Conservation (phyloP, 805 yeast species). For the Wickerhamiella qilinensis region DNA sequence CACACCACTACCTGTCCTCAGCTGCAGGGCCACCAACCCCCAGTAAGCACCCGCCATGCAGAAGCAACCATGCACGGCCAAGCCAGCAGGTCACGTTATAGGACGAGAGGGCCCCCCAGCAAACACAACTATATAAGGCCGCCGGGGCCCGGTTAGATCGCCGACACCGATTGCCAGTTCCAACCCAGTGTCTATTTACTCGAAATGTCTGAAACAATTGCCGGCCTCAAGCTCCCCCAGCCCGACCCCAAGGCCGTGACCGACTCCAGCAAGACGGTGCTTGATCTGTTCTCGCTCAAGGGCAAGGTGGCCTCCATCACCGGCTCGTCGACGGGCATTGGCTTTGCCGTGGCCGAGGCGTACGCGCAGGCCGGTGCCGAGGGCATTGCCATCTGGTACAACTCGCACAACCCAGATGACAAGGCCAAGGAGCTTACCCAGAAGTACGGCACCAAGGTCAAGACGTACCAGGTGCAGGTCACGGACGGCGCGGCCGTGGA, state of each 20-base stretch:
- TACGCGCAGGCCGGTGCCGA: slow-evolving; percentile 82
- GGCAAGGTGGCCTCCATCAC: slow-evolving; percentile 75
- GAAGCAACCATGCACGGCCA: too few relatives aligned
- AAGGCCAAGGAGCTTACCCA: slow-evolving; percentile 38
- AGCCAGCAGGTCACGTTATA: too few relatives aligned
- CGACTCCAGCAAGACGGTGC: slow-evolving; percentile 9
- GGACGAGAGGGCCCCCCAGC: too few relatives aligned
- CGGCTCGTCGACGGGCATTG: slow-evolving; percentile 80
- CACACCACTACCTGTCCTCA: too few relatives aligned
- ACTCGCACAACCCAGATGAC: slow-evolving; percentile 42
- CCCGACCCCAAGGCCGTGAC: slow-evolving; percentile 11
- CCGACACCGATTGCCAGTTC: too few relatives aligned
- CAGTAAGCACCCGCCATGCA: too few relatives aligned
- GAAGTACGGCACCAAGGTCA: slow-evolving; percentile 43
- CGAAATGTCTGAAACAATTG: slow-evolving; percentile 5
- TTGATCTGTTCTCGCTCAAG: slow-evolving; percentile 18
- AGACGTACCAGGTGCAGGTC: slow-evolving; percentile 49
- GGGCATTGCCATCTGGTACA: slow-evolving; percentile 48
- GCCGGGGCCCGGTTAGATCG: too few relatives aligned
- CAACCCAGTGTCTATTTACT: too few relatives aligned
- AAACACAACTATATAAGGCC: too few relatives aligned
- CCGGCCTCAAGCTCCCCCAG: slow-evolving; percentile 9
- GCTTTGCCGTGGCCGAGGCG: slow-evolving; percentile 67
- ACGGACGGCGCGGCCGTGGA: slow-evolving; percentile 36
- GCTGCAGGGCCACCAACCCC: too few relatives aligned